Evolutionary conservation across 2,329 filamentous ascomycete species (phyloP), one percentile per base, ranked within the genome.

Genomic region (Colletotrichum ledebouriae): DNA sequence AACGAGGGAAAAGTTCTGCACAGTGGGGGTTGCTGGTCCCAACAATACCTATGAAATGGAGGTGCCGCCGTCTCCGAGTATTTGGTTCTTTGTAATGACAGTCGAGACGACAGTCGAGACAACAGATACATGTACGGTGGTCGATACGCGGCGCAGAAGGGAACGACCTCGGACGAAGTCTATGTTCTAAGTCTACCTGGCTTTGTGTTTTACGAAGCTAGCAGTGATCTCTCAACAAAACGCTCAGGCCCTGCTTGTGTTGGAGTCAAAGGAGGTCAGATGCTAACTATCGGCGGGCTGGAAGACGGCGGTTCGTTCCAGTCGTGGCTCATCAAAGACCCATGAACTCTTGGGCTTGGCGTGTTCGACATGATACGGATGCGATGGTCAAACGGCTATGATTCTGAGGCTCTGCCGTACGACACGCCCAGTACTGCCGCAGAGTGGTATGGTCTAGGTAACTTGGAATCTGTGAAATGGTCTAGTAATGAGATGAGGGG

Each of bases 351-450:
- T 41, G 78, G 79, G 0, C 72, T 83, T 17, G 78, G 80, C 2
- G 73, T 83, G 9, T 79, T 81, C 67, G 80, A 82, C 59, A 76
- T 83, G 77, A 77, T 75, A 3, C 72, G 73, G 15, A 71, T 81
- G 70, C 50, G 22, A 7, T 82, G 80, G 79, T 72, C 59, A 4
- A 69, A 75, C 52, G 67, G 72, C 1, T 82, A 79, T 65, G 73
- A 81, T 29, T 74, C 79, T 0, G 62, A 76, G 6, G 79, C 77
- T 4, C 68, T 59, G 2, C 61, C 69, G n/a, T 82, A 82, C 59
- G 74, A 79, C 52, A 76, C 73, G 25, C 77, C 78, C 6, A 63
- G 68, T 1, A 69, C 72, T 1, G 74, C 81, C 12, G 71, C 73
- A 66, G 62, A 76, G 11, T 81, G 78, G 76, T 81, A 81, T 58